Evolutionary conservation across 202 grass and related monocot genomes (phyloP).

Genomic region (Musa balbisiana): DNA sequence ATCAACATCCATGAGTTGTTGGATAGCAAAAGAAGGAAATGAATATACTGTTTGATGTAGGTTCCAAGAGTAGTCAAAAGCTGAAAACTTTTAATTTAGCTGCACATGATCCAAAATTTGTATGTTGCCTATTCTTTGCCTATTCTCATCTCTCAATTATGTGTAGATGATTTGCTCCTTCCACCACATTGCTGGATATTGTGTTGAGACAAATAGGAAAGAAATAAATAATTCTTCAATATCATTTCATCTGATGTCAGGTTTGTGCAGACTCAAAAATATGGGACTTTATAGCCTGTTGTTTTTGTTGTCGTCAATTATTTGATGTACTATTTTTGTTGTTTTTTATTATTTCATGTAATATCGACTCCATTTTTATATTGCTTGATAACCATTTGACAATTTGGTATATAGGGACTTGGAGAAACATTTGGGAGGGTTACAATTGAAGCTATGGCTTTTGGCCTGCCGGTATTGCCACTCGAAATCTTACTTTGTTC

Average conservation of each 20-base stretch:
- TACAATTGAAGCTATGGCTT: conserved; percentile 61
- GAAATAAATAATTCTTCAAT: not conserved
- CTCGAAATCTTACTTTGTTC: not conserved
- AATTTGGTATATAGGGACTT: conserved; percentile 28
- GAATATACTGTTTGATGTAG: too few relatives aligned
- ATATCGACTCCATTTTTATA: not conserved
- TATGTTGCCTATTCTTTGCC: not conserved
- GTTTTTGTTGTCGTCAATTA: not conserved
- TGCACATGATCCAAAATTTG: too few relatives aligned
- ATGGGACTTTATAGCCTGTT: not conserved
- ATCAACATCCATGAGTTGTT: too few relatives aligned
- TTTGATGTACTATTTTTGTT: not conserved
- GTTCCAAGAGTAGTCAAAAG: too few relatives aligned
- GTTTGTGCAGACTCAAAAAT: not conserved
- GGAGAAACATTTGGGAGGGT: conserved; percentile 46
- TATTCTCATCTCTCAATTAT: not conserved
- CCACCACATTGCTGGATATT: not conserved
- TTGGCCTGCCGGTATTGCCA: conserved; percentile 37
- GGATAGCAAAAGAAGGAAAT: too few relatives aligned
- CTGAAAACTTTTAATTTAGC: too few relatives aligned
- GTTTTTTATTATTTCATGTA: not conserved
- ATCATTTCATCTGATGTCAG: not conserved
- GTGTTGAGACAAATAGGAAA: not conserved
- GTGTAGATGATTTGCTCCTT: not conserved
- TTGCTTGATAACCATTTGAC: not conserved